Base-by-base conservation (phyloP, 2,329 filamentous ascomycete genomes). In the Curvularia spicifera region DNA sequence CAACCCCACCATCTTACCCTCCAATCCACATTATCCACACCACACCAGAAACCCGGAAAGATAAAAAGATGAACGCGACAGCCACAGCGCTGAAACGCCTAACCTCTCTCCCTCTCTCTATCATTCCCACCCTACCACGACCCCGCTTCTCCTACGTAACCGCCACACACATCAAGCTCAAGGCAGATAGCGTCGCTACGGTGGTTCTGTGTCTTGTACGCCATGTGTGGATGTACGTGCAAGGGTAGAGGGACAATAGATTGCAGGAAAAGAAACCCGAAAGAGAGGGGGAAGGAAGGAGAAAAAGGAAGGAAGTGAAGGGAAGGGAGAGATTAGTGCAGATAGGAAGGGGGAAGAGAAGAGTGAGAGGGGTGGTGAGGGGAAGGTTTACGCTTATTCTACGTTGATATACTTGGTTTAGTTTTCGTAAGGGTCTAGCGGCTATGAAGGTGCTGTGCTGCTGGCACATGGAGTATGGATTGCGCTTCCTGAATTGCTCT, bases 141-240 rank as follows among this genome's bases (percentile, higher is more conserved):
- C 46, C 50, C 5, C n/a, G 20, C 3, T 62, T 64, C 18, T 61
- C 66, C 0, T 67, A 51, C 8, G 20, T 58, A 3, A 59, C 60
- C 5, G 49, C 63, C 4, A 43, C 64, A 4, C 63, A 65, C 13
- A 44, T 67, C 1, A 68, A 66, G 7, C 47, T 66, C 15, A 66
- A 69, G 40, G 65, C 65, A 7, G 63, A 68, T 5, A 54, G 58
- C 7, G 56, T 59, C 9, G 63, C 57, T 1, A 59, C 58, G 47
- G 57, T 66, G 1, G 10, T 64, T 0, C 56, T 67, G 7, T 55
- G 46, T 24, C 18, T 62, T 9, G 12, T 47, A 26, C 59, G 60
- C 15, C 56, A 53, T 6, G 31, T 48, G 1, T 59, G 59, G 44
- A 6, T 39, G 10, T 57, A 55, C 15, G n/a, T 56, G 4, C 28